These are phyloP conservation scores for Botrytis aclada DNA, from an alignment of 2,329 filamentous ascomycete species.

Conservation along the genomic window DNA sequence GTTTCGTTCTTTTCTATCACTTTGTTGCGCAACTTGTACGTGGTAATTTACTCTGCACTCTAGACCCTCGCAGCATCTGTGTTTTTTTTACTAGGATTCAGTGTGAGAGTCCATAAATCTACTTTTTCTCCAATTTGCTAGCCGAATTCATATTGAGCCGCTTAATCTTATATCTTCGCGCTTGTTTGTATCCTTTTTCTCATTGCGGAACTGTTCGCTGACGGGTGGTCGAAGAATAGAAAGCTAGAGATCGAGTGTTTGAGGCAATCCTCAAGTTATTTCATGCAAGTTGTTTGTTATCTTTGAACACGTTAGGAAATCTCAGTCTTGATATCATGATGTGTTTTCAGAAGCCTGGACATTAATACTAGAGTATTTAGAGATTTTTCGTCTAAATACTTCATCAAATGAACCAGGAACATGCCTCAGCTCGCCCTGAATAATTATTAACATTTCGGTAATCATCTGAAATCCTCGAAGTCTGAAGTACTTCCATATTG, in stretches of 20 bases:
- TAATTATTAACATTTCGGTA: too few relatives aligned
- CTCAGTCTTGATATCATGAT: background rate
- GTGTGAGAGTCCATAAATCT: background rate
- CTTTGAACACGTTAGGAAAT: background rate
- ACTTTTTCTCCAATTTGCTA: too few relatives aligned
- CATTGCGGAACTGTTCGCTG: background rate
- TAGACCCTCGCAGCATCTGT: accelerated
- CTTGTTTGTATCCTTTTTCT: background rate
- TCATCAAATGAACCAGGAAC: background rate
- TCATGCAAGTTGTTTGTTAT: background rate
- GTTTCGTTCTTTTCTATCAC: too few relatives aligned
- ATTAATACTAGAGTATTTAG: accelerated
- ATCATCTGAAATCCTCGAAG: too few relatives aligned
- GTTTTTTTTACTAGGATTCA: background rate
- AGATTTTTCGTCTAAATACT: background rate
- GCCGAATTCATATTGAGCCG: background rate
- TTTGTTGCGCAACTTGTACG: too few relatives aligned
- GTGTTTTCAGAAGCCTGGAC: too few relatives aligned
- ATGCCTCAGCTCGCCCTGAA: too few relatives aligned
- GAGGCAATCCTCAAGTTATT: background rate
- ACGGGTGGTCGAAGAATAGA: background rate
- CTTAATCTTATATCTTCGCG: background rate
- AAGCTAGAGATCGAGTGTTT: background rate
- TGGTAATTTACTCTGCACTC: too few relatives aligned
- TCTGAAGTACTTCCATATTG: too few relatives aligned